phyloP scores from a whole-genome alignment of 2,329 filamentous ascomycete genomes.

The Apiospora aurea region DNA sequence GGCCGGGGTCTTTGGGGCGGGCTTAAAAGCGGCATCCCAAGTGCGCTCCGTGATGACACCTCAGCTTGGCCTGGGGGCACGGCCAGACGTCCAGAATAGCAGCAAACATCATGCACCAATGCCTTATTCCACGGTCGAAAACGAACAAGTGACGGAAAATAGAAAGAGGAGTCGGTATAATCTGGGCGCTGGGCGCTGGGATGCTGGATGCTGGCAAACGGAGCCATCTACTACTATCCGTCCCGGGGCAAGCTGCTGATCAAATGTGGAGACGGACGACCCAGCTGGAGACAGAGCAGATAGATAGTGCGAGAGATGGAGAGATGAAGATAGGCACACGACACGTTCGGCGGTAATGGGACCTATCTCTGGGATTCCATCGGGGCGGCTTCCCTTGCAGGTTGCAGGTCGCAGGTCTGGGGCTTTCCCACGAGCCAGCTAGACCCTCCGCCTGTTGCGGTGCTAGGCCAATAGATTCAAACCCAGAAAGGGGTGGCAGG shows the following conservation, averaged over 20 bases:
- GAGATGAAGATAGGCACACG: background rate
- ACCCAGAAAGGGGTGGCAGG: background rate
- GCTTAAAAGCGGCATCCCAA: conserved; percentile 38
- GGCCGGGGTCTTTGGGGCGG: conserved; percentile 26
- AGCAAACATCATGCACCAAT: conserved; percentile 5
- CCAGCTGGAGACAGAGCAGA: background rate
- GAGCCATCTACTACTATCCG: conserved; percentile 15
- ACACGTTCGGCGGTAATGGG: background rate
- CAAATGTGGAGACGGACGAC: background rate
- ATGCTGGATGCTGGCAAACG: background rate
- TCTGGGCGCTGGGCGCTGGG: background rate
- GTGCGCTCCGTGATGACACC: conserved; percentile 1
- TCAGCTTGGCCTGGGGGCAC: conserved; percentile 4
- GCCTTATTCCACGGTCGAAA: background rate
- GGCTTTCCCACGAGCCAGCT: background rate
- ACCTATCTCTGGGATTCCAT: background rate
- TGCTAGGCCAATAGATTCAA: conserved; percentile 3
- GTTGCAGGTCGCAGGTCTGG: background rate
- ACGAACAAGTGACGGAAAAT: background rate
- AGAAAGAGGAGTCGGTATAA: background rate
- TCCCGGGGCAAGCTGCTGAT: conserved; percentile 14
- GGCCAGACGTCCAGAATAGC: background rate
- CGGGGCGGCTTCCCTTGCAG: background rate
- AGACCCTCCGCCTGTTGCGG: background rate
- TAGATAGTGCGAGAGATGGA: background rate